Conservation (phyloP, 2,329 filamentous ascomycete genomes). For the Mycosphaerella arachidis region DNA sequence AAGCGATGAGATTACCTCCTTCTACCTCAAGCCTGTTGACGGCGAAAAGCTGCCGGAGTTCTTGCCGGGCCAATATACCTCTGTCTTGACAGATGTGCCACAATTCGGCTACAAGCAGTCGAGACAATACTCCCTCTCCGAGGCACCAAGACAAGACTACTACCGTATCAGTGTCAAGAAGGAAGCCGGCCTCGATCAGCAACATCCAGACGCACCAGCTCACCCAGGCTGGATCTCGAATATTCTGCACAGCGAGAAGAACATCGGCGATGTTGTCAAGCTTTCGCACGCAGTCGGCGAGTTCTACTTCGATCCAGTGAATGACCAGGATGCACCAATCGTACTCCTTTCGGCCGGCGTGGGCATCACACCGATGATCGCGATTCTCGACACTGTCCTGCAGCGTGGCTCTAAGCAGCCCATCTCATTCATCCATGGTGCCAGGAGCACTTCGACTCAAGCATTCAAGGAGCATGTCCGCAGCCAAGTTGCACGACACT, state of each 20-base stretch:
- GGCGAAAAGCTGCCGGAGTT: slow-evolving; percentile 57
- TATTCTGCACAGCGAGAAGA: slow-evolving; percentile 58
- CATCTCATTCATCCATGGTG: slow-evolving; percentile 61
- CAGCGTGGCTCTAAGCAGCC: slow-evolving; percentile 38
- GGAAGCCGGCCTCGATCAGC: slow-evolving; percentile 51
- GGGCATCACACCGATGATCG: slow-evolving; percentile 61
- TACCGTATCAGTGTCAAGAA: slow-evolving; percentile 70
- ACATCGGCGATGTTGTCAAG: slow-evolving; percentile 58
- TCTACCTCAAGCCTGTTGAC: slow-evolving; percentile 63
- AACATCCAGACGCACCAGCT: slow-evolving; percentile 44
- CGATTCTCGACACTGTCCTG: slow-evolving; percentile 58
- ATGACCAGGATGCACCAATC: slow-evolving; percentile 48
- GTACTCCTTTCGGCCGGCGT: slow-evolving; percentile 66
- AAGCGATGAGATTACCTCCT: slow-evolving; percentile 64
- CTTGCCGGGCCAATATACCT: slow-evolving; percentile 69
- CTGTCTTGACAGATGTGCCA: slow-evolving; percentile 56
- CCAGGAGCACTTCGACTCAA: slow-evolving; percentile 47
- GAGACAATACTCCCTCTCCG: slow-evolving; percentile 69
- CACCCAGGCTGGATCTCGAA: slow-evolving; percentile 66
- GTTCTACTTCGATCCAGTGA: slow-evolving; percentile 56
- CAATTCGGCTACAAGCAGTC: slow-evolving; percentile 60
- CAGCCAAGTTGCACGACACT: slow-evolving; percentile 40
- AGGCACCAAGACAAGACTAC: slow-evolving; percentile 56
- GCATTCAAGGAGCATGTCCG: slow-evolving; percentile 54
- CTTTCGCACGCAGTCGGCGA: slow-evolving; percentile 60